These are phyloP conservation scores for Tuber indicum DNA, from an alignment of 495 filamentous ascomycete species.

Conservation along the genomic window DNA sequence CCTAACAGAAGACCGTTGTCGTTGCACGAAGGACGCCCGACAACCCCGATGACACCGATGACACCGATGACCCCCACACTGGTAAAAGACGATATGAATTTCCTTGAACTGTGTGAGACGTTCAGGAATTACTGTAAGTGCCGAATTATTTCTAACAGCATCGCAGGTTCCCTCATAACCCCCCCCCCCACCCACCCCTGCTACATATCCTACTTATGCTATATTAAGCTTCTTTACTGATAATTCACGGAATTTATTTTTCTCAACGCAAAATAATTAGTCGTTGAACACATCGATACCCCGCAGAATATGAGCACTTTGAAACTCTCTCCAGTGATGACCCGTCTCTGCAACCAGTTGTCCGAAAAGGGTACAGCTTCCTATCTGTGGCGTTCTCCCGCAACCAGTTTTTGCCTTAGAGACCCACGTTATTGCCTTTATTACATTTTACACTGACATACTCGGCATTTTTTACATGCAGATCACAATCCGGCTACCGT, in stretches of 20 bases:
- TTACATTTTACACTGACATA: background rate
- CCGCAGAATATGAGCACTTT: constrained; percentile 35
- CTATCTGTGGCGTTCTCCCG: constrained; percentile 8
- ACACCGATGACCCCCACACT: constrained; percentile 29
- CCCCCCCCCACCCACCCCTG: background rate
- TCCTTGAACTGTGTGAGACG: constrained; percentile 36
- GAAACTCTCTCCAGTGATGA: constrained; percentile 35
- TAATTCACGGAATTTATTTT: background rate
- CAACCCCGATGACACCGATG: constrained; percentile 20
- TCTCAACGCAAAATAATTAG: constrained; percentile 25
- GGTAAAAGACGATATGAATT: constrained; percentile 39
- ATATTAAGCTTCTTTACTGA: background rate
- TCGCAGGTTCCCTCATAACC: background rate
- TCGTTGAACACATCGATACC: constrained; percentile 39
- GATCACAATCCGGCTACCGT: constrained; percentile 40
- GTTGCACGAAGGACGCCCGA: constrained; percentile 20
- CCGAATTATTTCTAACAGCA: background rate
- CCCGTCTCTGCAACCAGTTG: constrained; percentile 33
- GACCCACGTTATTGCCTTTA: constrained; percentile 15
- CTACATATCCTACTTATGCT: background rate
- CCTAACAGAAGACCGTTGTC: constrained; percentile 29
- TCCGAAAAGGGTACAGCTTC: constrained; percentile 27
- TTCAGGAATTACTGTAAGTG: constrained; percentile 37
- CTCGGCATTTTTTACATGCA: constrained; percentile 3
- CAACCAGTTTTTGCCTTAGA: constrained; percentile 5